Evolutionary conservation across 768 basidiomycete genomes (phyloP), one percentile per base, ranked within the genome.

Genomic region (Auricularia heimuer): DNA sequence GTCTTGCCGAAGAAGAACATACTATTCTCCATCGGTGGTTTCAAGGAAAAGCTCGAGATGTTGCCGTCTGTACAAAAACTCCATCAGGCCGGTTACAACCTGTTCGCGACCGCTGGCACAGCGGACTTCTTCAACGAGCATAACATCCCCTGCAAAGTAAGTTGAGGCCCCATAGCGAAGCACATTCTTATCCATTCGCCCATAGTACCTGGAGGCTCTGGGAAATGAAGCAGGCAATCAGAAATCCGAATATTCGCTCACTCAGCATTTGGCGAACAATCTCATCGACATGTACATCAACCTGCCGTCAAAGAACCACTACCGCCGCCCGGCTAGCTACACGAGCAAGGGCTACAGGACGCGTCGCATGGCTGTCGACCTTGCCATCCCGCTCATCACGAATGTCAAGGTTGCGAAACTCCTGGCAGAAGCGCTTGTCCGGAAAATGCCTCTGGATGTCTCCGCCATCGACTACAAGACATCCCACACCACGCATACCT

Each of bases 241-340:
- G 75, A 99, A 99, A 75, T 92, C 93, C 3, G 97, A 98, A 74
- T 99, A 98, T 75, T 98, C 97, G 0, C 80, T 99, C 65, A 94
- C 92, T 3, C 94, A 97, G 75, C 97, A 99, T 79, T 79, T 99
- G 67, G 92, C 92, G 39, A 96, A 96, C 76, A 94, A 95, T 75
- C 79, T 97, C 70, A 99, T 99, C 73, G 97, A 99, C 77, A 91
- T 98, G 86, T 99, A 98, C 76, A 96, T 99, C 85, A 99, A 99
- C 76, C 80, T 99, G 69, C 97, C 97, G 2, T 98, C 96, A 47
- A 97, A 94, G 79, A 98, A 99, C 76, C 85, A 94, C 73, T 98
- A 92, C 77, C 90, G 97, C 65, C 90, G 97, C 21, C 97, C 97
- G 4, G 95, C 97, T 14, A 95, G 88, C 75, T 99, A 98, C 74